Evolutionary conservation across 2,329 filamentous ascomycete genomes (phyloP).

Genomic region (Dactylonectria macrodidyma): DNA sequence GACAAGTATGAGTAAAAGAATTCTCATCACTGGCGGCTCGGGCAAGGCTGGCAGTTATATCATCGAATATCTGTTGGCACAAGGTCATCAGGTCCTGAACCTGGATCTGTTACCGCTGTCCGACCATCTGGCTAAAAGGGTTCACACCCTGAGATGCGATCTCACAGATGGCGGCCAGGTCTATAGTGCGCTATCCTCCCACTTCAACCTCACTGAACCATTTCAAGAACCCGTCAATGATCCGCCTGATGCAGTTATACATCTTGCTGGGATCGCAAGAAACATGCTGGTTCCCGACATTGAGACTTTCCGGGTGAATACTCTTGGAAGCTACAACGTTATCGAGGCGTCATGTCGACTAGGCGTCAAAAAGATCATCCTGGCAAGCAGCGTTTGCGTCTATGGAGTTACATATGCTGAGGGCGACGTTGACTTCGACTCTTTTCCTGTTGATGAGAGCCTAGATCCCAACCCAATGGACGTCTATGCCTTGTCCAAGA

Average conservation of each 20-base stretch:
- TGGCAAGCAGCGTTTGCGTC: slow-evolving; percentile 71
- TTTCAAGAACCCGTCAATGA: slow-evolving; percentile 49
- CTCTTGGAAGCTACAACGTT: slow-evolving; percentile 71
- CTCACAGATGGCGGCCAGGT: slow-evolving; percentile 56
- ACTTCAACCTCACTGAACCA: slow-evolving; percentile 61
- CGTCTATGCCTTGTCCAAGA: slow-evolving; percentile 72
- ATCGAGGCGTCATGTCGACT: slow-evolving; percentile 75
- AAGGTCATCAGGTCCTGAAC: slow-evolving; percentile 55
- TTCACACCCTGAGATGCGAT: slow-evolving; percentile 54
- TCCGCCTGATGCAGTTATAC: slow-evolving; percentile 73
- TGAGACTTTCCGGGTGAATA: slow-evolving; percentile 71
- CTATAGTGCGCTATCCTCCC: slow-evolving; percentile 58
- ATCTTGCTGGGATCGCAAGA: slow-evolving; percentile 72
- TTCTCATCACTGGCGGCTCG: slow-evolving; percentile 55
- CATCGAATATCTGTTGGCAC: slow-evolving; percentile 50
- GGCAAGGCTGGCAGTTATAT: slow-evolving; percentile 55
- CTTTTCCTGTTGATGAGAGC: slow-evolving; percentile 73
- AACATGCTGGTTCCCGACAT: slow-evolving; percentile 75
- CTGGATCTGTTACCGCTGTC: slow-evolving; percentile 51
- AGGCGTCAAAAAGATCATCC: slow-evolving; percentile 73
- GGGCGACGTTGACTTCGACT: slow-evolving; percentile 68
- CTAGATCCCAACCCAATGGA: slow-evolving; percentile 74
- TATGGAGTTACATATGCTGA: slow-evolving; percentile 76
- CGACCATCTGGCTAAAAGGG: too few species aligned
- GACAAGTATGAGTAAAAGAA: too few species aligned